Base-by-base conservation (phyloP, 257 asterid genomes). In the Lavandula angustifolia region DNA sequence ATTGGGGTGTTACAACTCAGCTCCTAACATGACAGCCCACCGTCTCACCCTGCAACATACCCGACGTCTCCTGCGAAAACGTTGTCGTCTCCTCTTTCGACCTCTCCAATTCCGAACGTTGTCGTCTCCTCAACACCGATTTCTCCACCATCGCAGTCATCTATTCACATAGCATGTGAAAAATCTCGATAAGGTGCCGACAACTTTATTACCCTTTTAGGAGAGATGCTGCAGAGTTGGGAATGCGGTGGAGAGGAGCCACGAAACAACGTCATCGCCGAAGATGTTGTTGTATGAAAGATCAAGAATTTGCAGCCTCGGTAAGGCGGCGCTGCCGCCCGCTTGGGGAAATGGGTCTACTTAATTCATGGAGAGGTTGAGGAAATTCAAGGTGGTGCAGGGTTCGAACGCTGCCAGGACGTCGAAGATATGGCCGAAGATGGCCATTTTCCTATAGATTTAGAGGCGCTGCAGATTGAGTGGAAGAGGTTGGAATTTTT, bases 281-380 rank as follows among this genome's bases (percentile, higher is more conserved):
- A 87, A 84, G 54, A 92, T 75, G 52, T 82, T 89, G 68, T 87
- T 89, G 89, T 76, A 76, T 59, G 97, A 92, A 35, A 92, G 84
- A 79, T 92, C 99, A 57, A 92, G 94, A 37, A 75, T 73, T 32
- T 66, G 81, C 4, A 82, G 29, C 4, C 80, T 60, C 4, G 75
- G 9, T 27, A 80, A 38, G 9, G 68, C 73, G 9, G 69, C 1
- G 31, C 1, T 5, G 40, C 14, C 44, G 34, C 18, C 47, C 0
- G 22, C 10, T 5, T 31, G 60, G 13, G 47, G 7, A 9, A 47
- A 1, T 12, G 82, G 80, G 82, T 86, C 90, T 63, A 92, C 49
- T 0, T 70, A 78, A 63, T 92, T 92, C 51, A 12, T 60, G 50
- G 99, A 92, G 48, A 92, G 90, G 61, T 92, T 89, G 13, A 92